phyloP scores from a whole-genome alignment of 768 basidiomycete species.

The Lanmaoa pseudosensibilis region DNA sequence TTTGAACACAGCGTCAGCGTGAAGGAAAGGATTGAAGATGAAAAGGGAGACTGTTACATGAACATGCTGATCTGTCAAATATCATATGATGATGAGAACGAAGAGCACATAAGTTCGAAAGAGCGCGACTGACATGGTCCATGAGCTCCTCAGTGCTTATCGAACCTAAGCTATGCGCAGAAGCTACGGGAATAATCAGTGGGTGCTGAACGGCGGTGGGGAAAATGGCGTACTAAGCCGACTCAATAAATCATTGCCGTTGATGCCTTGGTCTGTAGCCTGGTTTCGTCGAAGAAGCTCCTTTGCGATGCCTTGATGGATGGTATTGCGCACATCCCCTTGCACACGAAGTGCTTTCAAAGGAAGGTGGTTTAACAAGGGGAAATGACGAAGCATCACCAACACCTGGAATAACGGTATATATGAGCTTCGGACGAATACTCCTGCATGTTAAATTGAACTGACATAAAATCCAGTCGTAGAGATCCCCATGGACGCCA shows the following conservation, averaged over 20 bases:
- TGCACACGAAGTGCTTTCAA: slow-evolving; percentile 9
- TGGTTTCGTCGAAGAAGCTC: slow-evolving; percentile 12
- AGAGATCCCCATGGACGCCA: slow-evolving; percentile 6
- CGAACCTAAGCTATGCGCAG: slow-evolving; percentile 2
- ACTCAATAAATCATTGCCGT: slow-evolving; percentile 5
- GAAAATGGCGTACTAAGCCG: neutral
- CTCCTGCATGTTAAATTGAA: neutral
- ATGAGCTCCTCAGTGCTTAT: slow-evolving; percentile 2
- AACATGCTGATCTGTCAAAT: slow-evolving; percentile 11
- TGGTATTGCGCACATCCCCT: slow-evolving; percentile 15
- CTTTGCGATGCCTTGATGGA: slow-evolving; percentile 9
- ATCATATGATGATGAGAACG: neutral
- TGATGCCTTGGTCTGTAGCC: neutral
- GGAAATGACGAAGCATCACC: slow-evolving; percentile 5
- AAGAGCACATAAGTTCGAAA: too few relatives aligned
- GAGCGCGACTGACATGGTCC: slow-evolving; percentile 3
- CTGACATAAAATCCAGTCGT: slow-evolving; percentile 4
- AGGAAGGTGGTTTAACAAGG: slow-evolving; percentile 5
- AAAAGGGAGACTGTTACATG: neutral
- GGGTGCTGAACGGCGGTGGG: neutral
- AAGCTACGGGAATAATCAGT: neutral
- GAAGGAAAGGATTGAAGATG: neutral
- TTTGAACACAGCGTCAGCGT: neutral
- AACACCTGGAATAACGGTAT: neutral
- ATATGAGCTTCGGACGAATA: neutral